Evolutionary conservation across 2,329 filamentous ascomycete genomes (phyloP).

Genomic region (Penicillium palitans): DNA sequence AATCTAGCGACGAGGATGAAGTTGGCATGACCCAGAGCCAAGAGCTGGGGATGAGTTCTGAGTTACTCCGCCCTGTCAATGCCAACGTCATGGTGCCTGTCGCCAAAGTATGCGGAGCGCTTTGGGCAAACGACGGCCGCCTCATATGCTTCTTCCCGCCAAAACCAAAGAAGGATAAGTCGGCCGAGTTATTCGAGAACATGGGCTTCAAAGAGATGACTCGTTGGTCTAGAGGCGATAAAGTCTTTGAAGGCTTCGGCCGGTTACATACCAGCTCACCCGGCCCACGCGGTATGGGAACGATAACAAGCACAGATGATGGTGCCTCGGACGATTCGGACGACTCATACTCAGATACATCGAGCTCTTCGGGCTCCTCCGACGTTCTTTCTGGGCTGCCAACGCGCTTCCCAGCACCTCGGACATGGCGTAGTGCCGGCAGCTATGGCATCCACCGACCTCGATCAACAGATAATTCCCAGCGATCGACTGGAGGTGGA

Average conservation of each 20-base stretch:
- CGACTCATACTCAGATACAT: slow-evolving; percentile 62
- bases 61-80: slow-evolving; percentile 55
- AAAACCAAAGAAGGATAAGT: slow-evolving; percentile 53
- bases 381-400: slow-evolving; percentile 48
- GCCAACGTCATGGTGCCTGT: slow-evolving; percentile 65
- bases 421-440: slow-evolving; percentile 52
- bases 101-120: slow-evolving; percentile 58
- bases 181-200: slow-evolving; percentile 51
- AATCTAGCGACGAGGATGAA: slow-evolving; percentile 81
- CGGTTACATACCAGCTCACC: slow-evolving; percentile 56
- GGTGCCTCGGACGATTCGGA: slow-evolving; percentile 50
- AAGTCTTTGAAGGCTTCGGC: slow-evolving; percentile 65
- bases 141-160: slow-evolving; percentile 60
- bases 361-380: slow-evolving; percentile 50
- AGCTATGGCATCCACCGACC: slow-evolving; percentile 59
- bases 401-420: slow-evolving; percentile 51
- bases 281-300: slow-evolving; percentile 44
- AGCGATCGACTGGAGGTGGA: slow-evolving; percentile 56
- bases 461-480: slow-evolving; percentile 49
- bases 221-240: slow-evolving; percentile 49
- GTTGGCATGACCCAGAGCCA: slow-evolving; percentile 45
- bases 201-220: slow-evolving; percentile 52
- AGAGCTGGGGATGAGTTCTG: slow-evolving; percentile 51
- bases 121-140: slow-evolving; percentile 59
- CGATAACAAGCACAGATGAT: slow-evolving; percentile 45